Percentiles rank a stretch among this genome's conserved stretches.
Conservation (phyloP, 1,284 basidiomycete genomes). For the Sphaerobolus stellatus region DNA sequence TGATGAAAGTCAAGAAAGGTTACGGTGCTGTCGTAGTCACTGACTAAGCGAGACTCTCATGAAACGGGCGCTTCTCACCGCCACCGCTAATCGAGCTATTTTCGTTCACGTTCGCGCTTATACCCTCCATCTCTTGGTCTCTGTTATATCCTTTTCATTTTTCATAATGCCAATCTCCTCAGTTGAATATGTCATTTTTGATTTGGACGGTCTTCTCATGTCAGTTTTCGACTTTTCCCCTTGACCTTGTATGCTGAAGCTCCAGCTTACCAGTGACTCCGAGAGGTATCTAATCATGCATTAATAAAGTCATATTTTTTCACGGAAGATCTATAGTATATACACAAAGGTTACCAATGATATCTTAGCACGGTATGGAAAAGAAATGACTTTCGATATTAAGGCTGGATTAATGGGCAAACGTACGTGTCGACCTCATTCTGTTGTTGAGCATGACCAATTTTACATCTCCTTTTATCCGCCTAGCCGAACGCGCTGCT, state of each 20-base stretch:
- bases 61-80: no score
- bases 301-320: not conserved
- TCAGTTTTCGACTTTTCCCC: slow-evolving; percentile 5
- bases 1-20: not conserved
- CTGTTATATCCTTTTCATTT: no score
- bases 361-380: slow-evolving; percentile 69
- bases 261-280: slow-evolving; percentile 7
- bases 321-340: slow-evolving; percentile 54
- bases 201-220: slow-evolving; percentile 67
- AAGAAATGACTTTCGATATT: slow-evolving; percentile 79
- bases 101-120: not conserved
- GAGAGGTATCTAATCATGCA: slow-evolving; percentile 3
- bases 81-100: no score
- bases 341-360: slow-evolving; percentile 77
- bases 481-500: slow-evolving; percentile 62
- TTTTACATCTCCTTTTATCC: not conserved
- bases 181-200: slow-evolving; percentile 75
- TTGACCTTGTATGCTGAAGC: not conserved
- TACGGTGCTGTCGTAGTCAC: not conserved
- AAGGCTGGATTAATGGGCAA: slow-evolving; percentile 83
- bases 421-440: slow-evolving; percentile 44
- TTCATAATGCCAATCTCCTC: no score
- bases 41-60: no score
- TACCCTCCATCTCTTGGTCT: no score
- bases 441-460: slow-evolving; percentile 1